phyloP scores from a whole-genome alignment of 306 rosid genomes.

The Inga leiocalycina region DNA sequence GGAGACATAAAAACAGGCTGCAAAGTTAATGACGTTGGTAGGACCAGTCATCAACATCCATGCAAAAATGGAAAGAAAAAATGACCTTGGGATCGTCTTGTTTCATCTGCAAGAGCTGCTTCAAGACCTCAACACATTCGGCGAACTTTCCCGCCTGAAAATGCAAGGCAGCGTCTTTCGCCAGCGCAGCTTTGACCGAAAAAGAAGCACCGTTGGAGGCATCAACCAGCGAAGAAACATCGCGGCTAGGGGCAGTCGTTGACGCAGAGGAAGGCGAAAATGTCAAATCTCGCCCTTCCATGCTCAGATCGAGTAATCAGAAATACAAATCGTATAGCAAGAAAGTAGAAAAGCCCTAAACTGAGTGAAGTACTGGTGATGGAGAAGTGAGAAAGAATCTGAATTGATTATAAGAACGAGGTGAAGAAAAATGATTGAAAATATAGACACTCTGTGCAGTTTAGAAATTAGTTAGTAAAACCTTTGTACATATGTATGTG shows the following conservation, averaged over 20 bases:
- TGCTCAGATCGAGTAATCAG: constrained; percentile 68
- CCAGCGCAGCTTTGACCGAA: constrained; percentile 55
- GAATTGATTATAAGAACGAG: constrained; percentile 35
- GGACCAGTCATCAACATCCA: constrained; percentile 20
- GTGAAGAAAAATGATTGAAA: not conserved
- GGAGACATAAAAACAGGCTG: not conserved
- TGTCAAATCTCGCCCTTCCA: constrained; percentile 76
- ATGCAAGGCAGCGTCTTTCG: constrained; percentile 85
- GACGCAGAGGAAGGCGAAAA: constrained; percentile 31
- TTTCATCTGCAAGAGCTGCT: constrained; percentile 74
- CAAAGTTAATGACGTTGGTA: not conserved
- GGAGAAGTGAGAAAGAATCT: constrained; percentile 24
- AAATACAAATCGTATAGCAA: constrained; percentile 31
- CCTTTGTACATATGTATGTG: constrained; percentile 3
- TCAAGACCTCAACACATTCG: constrained; percentile 71
- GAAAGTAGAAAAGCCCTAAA: constrained; percentile 39
- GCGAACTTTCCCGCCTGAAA: constrained; percentile 83
- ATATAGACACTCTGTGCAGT: constrained; percentile 14
- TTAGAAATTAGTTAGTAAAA: constrained; percentile 19
- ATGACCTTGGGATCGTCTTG: constrained; percentile 87
- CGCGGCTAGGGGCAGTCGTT: constrained; percentile 54
- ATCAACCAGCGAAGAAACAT: constrained; percentile 43
- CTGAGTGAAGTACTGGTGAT: constrained; percentile 15
- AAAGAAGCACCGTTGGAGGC: constrained; percentile 56
- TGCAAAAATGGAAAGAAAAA: not conserved